phyloP scores from a whole-genome alignment of 2,329 filamentous ascomycete genomes.

The Diaporthe batatas region DNA sequence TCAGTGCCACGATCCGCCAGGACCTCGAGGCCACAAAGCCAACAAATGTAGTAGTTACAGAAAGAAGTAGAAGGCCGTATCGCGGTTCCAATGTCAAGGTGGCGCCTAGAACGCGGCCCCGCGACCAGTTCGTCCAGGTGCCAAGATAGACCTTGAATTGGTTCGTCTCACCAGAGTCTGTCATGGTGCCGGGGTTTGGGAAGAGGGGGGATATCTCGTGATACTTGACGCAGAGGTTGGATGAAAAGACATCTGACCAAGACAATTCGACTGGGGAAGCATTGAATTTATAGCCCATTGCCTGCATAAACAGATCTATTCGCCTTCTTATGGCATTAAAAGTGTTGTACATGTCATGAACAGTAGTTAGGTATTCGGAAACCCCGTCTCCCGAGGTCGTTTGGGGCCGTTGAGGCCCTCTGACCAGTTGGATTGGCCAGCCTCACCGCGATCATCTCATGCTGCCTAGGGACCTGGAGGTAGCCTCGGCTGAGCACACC shows the following conservation, averaged over 20 bases:
- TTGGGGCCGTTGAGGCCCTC: not conserved
- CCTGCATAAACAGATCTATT: too few species aligned
- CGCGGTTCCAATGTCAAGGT: constrained; percentile 8
- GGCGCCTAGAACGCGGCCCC: constrained; percentile 12
- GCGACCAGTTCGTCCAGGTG: not conserved
- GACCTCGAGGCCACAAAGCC: constrained; percentile 43
- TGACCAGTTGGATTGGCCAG: not conserved
- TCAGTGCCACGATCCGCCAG: constrained; percentile 46
- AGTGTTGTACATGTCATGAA: too few species aligned
- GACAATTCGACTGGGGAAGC: not conserved
- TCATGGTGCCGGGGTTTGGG: not conserved
- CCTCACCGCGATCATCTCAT: not conserved
- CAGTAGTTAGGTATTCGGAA: too few species aligned
- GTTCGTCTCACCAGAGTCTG: not conserved
- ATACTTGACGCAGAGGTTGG: not conserved
- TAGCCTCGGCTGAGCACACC: not conserved
- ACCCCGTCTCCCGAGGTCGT: too few species aligned
- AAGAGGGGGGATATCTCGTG: too few species aligned
- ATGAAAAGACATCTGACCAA: not conserved
- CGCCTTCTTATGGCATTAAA: too few species aligned
- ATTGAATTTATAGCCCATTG: not conserved
- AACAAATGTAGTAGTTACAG: constrained; percentile 29
- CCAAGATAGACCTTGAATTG: constrained; percentile 7
- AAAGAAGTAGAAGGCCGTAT: not conserved
- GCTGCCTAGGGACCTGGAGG: not conserved